phyloP scores from a whole-genome alignment of 768 basidiomycete species.

The Calocybe cyanea region DNA sequence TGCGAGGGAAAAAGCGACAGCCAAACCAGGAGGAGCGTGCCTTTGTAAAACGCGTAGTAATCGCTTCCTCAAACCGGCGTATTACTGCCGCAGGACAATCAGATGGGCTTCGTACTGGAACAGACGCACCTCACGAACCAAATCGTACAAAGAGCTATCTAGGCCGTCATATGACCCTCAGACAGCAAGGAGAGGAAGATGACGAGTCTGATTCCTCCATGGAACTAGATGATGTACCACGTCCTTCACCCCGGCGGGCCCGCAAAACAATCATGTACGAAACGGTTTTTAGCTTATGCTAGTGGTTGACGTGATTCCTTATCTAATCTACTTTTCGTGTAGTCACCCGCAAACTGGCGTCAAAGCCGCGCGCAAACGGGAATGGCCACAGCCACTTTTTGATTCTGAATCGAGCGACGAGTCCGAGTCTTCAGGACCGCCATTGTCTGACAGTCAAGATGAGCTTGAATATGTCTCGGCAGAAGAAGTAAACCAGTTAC shows the following conservation, averaged over 20 bases:
- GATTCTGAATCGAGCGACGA: conserved; percentile 9
- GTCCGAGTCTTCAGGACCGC: conserved; percentile 2
- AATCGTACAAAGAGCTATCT: conserved; percentile 4
- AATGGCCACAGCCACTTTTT: conserved; percentile 10
- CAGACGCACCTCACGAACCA: not conserved
- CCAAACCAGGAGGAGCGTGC: conserved; percentile 7
- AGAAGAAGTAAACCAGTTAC: not conserved
- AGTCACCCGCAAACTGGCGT: conserved; percentile 10
- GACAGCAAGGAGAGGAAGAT: conserved; percentile 6
- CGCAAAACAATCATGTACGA: conserved; percentile 1
- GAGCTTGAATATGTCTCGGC: conserved; percentile 4
- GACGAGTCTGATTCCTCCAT: conserved; percentile 10
- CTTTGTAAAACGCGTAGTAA: conserved; percentile 12
- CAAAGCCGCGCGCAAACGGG: conserved; percentile 20
- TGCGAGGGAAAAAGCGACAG: conserved; percentile 4
- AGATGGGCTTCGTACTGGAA: not conserved
- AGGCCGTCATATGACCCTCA: conserved; percentile 11
- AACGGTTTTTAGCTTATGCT: not conserved
- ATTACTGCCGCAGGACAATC: not conserved
- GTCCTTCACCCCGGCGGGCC: not conserved
- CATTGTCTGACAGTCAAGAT: conserved; percentile 4
- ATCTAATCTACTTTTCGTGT: not conserved
- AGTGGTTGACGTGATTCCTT: not conserved
- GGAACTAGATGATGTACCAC: conserved; percentile 10
- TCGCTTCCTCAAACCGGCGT: conserved; percentile 7